A percentile compares a stretch with the other conserved stretches of the same genome.
These are phyloP conservation scores for Saccharomyces hybrid DNA, from an alignment of 1,139 yeast species.

Conservation along the genomic window DNA sequence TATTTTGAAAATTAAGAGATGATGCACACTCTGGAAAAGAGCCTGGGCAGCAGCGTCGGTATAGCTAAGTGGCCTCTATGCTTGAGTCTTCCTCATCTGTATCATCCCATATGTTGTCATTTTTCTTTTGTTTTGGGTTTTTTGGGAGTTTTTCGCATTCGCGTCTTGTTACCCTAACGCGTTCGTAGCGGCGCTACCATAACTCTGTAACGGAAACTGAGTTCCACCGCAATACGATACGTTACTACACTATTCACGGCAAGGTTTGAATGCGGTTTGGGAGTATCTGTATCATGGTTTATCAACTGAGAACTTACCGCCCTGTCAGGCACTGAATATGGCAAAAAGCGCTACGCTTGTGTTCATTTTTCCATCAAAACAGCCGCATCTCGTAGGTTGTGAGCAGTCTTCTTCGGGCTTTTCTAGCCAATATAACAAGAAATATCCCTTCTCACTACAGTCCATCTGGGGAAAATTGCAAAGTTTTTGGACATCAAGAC, in stretches of 20 bases:
- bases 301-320: background rate
- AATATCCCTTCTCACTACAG: background rate
- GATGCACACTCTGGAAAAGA: background rate
- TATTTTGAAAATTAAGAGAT: background rate
- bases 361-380: background rate
- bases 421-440: background rate
- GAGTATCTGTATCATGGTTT: background rate
- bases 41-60: background rate
- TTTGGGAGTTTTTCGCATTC: constrained; percentile 1
- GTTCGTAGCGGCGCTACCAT: background rate
- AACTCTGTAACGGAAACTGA: background rate
- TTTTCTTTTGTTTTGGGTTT: background rate
- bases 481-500: background rate
- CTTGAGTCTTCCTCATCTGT: background rate
- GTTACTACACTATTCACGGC: background rate
- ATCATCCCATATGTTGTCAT: background rate
- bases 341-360: background rate
- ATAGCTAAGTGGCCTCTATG: background rate
- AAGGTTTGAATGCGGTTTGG: background rate
- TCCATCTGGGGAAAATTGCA: too few species aligned
- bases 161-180: background rate
- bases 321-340: background rate
- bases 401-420: background rate
- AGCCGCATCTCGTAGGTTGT: background rate
- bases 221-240: background rate